Conservation (phyloP, 805 yeast species). For the Teunomyces funiuensis region DNA sequence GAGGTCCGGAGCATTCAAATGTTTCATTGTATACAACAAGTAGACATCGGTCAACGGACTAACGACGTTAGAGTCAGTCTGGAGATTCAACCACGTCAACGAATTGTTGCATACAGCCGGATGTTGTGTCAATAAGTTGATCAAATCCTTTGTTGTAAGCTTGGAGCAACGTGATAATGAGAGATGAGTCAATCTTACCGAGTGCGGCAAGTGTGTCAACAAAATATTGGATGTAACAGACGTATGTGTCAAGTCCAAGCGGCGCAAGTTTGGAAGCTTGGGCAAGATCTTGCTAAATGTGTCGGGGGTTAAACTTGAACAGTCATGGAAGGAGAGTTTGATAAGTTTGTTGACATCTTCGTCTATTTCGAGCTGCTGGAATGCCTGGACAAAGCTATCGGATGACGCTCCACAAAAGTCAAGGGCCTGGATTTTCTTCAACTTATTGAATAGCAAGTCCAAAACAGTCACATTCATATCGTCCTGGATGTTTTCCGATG, state of each 20-base stretch:
- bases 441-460: conserved; percentile 50
- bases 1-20: conserved; percentile 45
- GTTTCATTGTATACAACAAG: conserved; percentile 43
- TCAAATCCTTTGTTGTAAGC: conserved; percentile 68
- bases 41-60: conserved; percentile 55
- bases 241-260: conserved; percentile 81
- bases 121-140: conserved; percentile 68
- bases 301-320: conserved; percentile 69
- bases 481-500: conserved; percentile 81
- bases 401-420: conserved; percentile 91
- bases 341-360: conserved; percentile 22
- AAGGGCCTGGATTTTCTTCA: conserved; percentile 60
- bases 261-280: conserved; percentile 52
- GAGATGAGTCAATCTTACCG: conserved; percentile 69
- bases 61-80: conserved; percentile 62
- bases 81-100: conserved; percentile 65
- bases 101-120: conserved; percentile 54
- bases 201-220: conserved; percentile 47
- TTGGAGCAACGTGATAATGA: conserved; percentile 57
- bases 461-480: conserved; percentile 68
- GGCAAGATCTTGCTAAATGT: conserved; percentile 59
- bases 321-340: conserved; percentile 79
- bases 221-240: conserved; percentile 67
- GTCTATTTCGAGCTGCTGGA: conserved; percentile 41
- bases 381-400: conserved; percentile 56